Evolutionary conservation across 768 basidiomycete species (phyloP).

Genomic region (Mycena galericulata): DNA sequence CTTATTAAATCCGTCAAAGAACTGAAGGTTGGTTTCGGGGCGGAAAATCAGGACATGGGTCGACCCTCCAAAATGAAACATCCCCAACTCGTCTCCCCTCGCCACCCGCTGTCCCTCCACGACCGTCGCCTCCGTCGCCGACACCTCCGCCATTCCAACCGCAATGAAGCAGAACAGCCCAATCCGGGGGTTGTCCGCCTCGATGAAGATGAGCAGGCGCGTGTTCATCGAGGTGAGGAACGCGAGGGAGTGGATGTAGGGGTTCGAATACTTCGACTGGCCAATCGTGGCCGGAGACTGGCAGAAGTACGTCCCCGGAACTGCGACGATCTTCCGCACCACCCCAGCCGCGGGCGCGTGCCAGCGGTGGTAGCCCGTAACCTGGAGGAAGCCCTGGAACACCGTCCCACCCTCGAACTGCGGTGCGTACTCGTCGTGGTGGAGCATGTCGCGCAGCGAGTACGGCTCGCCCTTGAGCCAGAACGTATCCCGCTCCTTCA

Average conservation of each 20-base stretch:
- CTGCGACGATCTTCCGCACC: constrained; percentile 45
- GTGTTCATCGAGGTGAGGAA: constrained; percentile 52
- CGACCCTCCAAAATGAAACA: constrained; percentile 66
- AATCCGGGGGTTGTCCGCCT: constrained; percentile 50
- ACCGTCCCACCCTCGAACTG: constrained; percentile 56
- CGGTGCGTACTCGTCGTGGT: constrained; percentile 46
- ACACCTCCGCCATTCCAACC: constrained; percentile 62
- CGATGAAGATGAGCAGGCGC: constrained; percentile 58
- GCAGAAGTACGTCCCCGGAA: constrained; percentile 60
- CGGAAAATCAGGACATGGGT: constrained; percentile 57
- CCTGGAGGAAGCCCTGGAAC: constrained; percentile 61
- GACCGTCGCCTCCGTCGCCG: constrained; percentile 57
- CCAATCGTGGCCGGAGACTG: constrained; percentile 38
- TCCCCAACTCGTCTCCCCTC: constrained; percentile 62
- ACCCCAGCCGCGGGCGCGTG: constrained; percentile 50
- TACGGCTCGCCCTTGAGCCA: constrained; percentile 66
- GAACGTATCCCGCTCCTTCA: constrained; percentile 53
- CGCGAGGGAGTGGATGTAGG: constrained; percentile 31
- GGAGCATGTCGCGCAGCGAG: constrained; percentile 60
- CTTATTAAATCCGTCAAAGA: background rate
- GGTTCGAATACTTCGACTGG: constrained; percentile 17
- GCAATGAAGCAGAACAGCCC: constrained; percentile 58
- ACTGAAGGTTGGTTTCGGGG: constrained; percentile 31
- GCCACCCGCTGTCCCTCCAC: constrained; percentile 52
- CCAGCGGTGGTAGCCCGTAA: constrained; percentile 64